These are phyloP conservation scores for Helianthus tuberosus DNA, from an alignment of 129 eudicot species.

Conservation along the genomic window DNA sequence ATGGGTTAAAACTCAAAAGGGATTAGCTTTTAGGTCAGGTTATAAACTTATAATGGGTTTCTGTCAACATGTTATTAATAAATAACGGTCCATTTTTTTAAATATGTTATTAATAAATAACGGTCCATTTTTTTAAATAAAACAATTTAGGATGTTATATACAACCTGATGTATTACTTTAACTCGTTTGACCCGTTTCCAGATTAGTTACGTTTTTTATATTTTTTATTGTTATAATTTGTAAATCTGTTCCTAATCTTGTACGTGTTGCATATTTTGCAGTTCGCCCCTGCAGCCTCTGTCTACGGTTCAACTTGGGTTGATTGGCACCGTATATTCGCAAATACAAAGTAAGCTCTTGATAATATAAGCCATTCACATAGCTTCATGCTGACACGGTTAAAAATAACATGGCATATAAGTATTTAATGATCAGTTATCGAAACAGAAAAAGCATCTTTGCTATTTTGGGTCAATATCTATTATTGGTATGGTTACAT, in stretches of 20 bases:
- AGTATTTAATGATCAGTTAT: no score
- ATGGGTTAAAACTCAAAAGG: not conserved
- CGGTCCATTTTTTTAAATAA: not conserved
- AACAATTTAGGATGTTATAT: not conserved
- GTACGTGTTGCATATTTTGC: constrained; percentile 25
- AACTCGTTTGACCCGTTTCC: not conserved
- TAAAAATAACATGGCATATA: no score
- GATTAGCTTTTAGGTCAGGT: not conserved
- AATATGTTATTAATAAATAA: no score
- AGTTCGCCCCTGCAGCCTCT: constrained; percentile 87
- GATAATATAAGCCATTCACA: constrained; percentile 9
- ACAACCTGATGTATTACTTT: not conserved
- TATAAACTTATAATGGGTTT: not conserved
- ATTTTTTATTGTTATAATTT: not conserved
- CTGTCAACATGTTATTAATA: not conserved
- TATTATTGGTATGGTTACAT: not conserved
- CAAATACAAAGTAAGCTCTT: constrained; percentile 65
- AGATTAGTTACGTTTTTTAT: not conserved
- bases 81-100: no score
- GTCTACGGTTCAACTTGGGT: constrained; percentile 83
- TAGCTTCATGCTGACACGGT: constrained; percentile 1
- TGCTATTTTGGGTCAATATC: constrained; percentile 1
- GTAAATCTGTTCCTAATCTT: constrained; percentile 7
- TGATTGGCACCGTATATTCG: constrained; percentile 87
- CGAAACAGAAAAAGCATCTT: no score